phyloP scores from a whole-genome alignment of 1,139 yeast genomes.

The Arxiozyma bovina region DNA sequence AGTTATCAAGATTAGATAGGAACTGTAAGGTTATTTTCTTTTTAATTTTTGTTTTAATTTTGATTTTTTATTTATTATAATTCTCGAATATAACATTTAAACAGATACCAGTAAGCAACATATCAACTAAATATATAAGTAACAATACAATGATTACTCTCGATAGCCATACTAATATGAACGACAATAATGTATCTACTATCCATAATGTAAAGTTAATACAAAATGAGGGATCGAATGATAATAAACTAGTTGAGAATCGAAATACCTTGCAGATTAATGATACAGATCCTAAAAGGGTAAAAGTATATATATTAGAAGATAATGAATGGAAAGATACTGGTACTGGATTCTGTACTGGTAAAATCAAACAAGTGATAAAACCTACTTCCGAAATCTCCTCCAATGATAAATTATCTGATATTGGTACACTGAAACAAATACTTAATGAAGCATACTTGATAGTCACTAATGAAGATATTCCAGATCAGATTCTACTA shows the following conservation, averaged over 20 bases:
- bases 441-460: slow-evolving; percentile 38
- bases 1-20: no score
- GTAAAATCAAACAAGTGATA: slow-evolving; percentile 28
- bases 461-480: slow-evolving; percentile 63
- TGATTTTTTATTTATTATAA: no score
- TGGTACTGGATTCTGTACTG: slow-evolving; percentile 87
- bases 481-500: slow-evolving; percentile 51
- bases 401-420: background rate
- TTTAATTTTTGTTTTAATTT: no score
- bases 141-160: background rate
- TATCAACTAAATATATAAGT: background rate
- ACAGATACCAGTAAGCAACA: background rate
- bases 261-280: slow-evolving; percentile 3
- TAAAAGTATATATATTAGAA: slow-evolving; percentile 74
- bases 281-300: slow-evolving; percentile 53
- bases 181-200: background rate
- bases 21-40: no score
- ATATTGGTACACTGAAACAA: slow-evolving; percentile 11
- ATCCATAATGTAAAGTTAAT: background rate
- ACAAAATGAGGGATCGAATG: background rate
- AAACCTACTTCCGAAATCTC: background rate
- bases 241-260: background rate
- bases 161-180: background rate
- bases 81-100: background rate
- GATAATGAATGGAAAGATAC: slow-evolving; percentile 86